Percentiles rank a stretch among this genome's conserved stretches.
These are phyloP conservation scores for Colletotrichum sp. DNA, from an alignment of 2,329 filamentous ascomycete genomes.

Conservation along the genomic window DNA sequence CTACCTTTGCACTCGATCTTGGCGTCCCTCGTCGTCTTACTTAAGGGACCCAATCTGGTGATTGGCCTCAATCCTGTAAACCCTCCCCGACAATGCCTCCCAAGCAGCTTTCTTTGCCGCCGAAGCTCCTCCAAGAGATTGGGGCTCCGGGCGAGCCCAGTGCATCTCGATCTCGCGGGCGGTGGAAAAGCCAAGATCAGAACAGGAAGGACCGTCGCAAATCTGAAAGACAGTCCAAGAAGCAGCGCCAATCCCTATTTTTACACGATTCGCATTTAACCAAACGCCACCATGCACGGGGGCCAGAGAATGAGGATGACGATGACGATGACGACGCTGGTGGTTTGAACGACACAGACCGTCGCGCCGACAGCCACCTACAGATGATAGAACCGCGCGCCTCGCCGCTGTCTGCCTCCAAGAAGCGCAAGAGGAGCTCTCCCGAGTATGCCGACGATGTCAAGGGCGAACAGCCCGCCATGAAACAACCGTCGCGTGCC, in stretches of 20 bases:
- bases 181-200: constrained; percentile 22
- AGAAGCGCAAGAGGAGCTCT: constrained; percentile 11
- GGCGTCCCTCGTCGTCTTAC: neutral
- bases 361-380: neutral
- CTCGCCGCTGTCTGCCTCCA: neutral
- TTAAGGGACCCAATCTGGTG: neutral
- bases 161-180: constrained; percentile 1
- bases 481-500: constrained; percentile 5
- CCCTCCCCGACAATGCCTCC: constrained; percentile 28
- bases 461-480: constrained; percentile 12
- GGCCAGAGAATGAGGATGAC: constrained; percentile 28
- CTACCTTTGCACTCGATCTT: neutral
- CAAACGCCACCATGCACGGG: constrained; percentile 23
- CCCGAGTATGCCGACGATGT: constrained; percentile 26
- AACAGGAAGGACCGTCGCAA: constrained; percentile 71
- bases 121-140: constrained; percentile 48
- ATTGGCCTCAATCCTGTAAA: neutral
- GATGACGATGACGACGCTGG: constrained; percentile 24
- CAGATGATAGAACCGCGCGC: neutral
- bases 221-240: constrained; percentile 68
- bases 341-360: constrained; percentile 1
- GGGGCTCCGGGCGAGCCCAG: constrained; percentile 25
- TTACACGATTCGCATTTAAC: constrained; percentile 26
- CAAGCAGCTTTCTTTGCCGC: constrained; percentile 47
- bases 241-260: constrained; percentile 36